These are phyloP conservation scores for Phialophora tarda DNA, from an alignment of 2,329 filamentous ascomycete species.

Conservation along the genomic window DNA sequence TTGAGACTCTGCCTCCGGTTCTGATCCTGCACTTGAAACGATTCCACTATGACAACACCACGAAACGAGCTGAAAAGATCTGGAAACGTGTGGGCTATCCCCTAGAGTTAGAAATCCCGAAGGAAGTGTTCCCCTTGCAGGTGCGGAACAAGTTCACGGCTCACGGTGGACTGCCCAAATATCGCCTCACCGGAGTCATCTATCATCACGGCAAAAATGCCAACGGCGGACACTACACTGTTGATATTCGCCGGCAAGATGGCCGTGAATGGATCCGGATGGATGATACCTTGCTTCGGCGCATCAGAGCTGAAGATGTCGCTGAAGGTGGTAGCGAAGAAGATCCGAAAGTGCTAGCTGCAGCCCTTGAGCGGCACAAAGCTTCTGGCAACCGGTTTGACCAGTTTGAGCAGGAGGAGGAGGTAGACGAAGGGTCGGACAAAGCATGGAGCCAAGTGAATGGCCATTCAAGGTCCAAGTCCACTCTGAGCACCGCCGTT, in stretches of 20 bases:
- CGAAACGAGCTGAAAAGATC: constrained; percentile 87
- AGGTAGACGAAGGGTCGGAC: constrained; percentile 64
- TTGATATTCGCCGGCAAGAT: constrained; percentile 94
- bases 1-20: constrained; percentile 87
- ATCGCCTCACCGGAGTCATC: constrained; percentile 85
- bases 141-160: constrained; percentile 69
- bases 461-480: constrained; percentile 71
- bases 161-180: constrained; percentile 76
- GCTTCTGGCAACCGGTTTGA: constrained; percentile 74
- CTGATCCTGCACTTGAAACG: constrained; percentile 95
- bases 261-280: constrained; percentile 95
- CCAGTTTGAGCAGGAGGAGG: constrained; percentile 68
- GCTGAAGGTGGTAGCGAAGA: constrained; percentile 84
- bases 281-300: constrained; percentile 88
- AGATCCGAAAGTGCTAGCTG: constrained; percentile 70
- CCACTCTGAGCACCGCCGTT: constrained; percentile 58
- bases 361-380: constrained; percentile 69
- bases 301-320: constrained; percentile 85
- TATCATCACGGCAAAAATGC: constrained; percentile 98
- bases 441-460: constrained; percentile 84
- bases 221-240: constrained; percentile 94
- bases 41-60: constrained; percentile 90
- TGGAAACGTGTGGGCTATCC: constrained; percentile 99
- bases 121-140: constrained; percentile 81
- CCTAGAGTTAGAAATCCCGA: constrained; percentile 89